phyloP scores from a whole-genome alignment of 2,329 filamentous ascomycete genomes.

The Xylaria multiplex region DNA sequence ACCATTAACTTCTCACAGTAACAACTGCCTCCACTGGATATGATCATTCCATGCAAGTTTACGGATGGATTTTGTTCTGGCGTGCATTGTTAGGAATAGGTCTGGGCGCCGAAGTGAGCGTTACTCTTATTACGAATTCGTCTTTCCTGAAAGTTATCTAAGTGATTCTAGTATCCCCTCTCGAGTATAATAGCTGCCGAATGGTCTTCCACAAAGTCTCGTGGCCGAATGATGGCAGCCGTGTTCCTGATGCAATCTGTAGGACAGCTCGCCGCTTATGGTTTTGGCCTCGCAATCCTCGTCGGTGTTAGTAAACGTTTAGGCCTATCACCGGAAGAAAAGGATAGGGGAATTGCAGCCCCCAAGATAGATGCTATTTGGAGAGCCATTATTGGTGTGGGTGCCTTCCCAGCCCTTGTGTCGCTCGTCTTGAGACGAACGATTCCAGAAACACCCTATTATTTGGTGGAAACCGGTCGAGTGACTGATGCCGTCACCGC shows the following conservation, averaged over 20 bases:
- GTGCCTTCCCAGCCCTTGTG: slow-evolving; percentile 58
- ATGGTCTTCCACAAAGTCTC: slow-evolving; percentile 70
- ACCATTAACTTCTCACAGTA: slow-evolving; percentile 25
- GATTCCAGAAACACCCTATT: slow-evolving; percentile 60
- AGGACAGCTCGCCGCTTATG: slow-evolving; percentile 71
- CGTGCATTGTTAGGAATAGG: slow-evolving; percentile 45
- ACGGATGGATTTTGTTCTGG: slow-evolving; percentile 49
- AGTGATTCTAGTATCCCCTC: slow-evolving; percentile 65
- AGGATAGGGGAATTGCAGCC: slow-evolving; percentile 19
- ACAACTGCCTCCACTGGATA: slow-evolving; percentile 37
- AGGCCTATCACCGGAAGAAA: slow-evolving; percentile 30
- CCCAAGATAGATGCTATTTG: slow-evolving; percentile 56
- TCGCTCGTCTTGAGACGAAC: slow-evolving; percentile 59
- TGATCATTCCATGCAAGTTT: slow-evolving; percentile 40
- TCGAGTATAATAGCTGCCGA: slow-evolving; percentile 75
- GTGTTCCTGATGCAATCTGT: slow-evolving; percentile 77
- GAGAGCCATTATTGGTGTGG: slow-evolving; percentile 60
- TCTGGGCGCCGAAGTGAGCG: slow-evolving; percentile 40
- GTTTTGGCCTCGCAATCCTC: slow-evolving; percentile 59
- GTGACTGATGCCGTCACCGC: slow-evolving; percentile 44
- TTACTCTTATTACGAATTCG: not conserved
- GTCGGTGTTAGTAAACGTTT: slow-evolving; percentile 27
- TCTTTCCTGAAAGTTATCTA: not conserved
- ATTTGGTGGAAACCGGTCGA: slow-evolving; percentile 43
- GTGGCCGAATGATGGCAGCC: slow-evolving; percentile 73